Evolutionary conservation across 495 filamentous ascomycete genomes (phyloP).

Genomic region (Penicillium maclennaniae): DNA sequence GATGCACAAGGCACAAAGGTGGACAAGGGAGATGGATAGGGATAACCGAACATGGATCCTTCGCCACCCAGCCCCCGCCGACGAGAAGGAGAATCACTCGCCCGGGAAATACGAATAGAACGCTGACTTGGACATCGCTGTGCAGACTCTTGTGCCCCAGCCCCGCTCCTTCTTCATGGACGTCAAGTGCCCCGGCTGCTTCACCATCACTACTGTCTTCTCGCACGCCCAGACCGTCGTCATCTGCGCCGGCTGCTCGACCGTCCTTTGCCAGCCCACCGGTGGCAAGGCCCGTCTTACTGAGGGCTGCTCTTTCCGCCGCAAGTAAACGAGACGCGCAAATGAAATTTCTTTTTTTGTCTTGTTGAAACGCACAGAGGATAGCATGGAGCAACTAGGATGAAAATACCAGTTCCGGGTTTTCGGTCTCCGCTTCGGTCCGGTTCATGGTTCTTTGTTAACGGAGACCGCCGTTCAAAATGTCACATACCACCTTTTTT

Average conservation of each 20-base stretch:
- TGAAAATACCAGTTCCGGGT: slow-evolving; percentile 30
- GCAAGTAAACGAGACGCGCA: slow-evolving; percentile 74
- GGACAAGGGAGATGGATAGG: slow-evolving; percentile 9
- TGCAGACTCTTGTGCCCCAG: slow-evolving; percentile 83
- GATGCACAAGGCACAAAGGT: slow-evolving; percentile 4
- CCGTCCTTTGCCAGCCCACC: slow-evolving; percentile 96
- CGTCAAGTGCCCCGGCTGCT: slow-evolving; percentile 99
- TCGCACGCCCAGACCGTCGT: slow-evolving; percentile 99
- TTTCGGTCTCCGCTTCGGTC: slow-evolving; percentile 19
- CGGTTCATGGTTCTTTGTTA: slow-evolving; percentile 7
- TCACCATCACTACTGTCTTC: slow-evolving; percentile 99
- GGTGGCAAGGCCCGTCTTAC: slow-evolving; percentile 96
- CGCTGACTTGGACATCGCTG: slow-evolving; percentile 14
- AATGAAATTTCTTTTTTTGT: slow-evolving; percentile 31
- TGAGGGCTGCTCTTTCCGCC: slow-evolving; percentile 98
- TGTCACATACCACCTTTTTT: slow-evolving; percentile 33
- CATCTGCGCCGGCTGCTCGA: slow-evolving; percentile 97
- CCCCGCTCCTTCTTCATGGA: slow-evolving; percentile 99
- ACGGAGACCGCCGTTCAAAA: slow-evolving; percentile 26
- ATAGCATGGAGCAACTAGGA: slow-evolving; percentile 35
- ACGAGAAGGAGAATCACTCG: not conserved
- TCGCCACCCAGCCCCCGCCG: not conserved
- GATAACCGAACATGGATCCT: slow-evolving; percentile 2
- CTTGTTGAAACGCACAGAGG: slow-evolving; percentile 32
- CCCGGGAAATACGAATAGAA: not conserved